Base-by-base conservation (phyloP, 805 yeast species). In the Metschnikowia dekortorum region DNA sequence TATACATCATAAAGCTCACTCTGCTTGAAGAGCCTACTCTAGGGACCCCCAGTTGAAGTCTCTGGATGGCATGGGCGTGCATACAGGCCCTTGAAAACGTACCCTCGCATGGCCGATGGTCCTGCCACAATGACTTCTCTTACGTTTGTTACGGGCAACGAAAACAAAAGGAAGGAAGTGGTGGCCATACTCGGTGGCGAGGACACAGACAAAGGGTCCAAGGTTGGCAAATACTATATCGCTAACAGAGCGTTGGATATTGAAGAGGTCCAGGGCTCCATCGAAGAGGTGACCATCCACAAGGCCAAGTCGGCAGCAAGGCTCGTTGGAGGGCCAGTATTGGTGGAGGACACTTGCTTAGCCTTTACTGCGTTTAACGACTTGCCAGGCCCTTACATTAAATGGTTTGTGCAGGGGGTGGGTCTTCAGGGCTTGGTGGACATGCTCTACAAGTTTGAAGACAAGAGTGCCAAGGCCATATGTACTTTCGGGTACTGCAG, bases 331-430 rank as follows among this genome's bases (percentile, higher is more conserved):
- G 94, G 96, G 0, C 92, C 98, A 0, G 97, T 89, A 0, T 75
- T 94, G 50, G 97, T 91, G 3, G 99, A 94, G 64, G 99, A 94
- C 61, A 94, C 99, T 0, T 91, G 96, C 46, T 78, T 94, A 37
- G 88, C 86, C 4, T 94, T 87, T 67, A 79, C 79, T 45, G 96
- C 96, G 1, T 76, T 85, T 62, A 83, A 87, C 47, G 75, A 77
- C 54, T 77, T 94, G 45, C 99, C 99, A 3, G 99, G 99, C 26
- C 98, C 98, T 1, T 89, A 89, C 56, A 79, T 80, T 68, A 92
- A 92, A 68, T 92, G 99, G 99, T 94, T 94, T 68, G 78, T 89
- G 41, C 73, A 83, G 54, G 69, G 80, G 11, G 66, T 91, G 56
- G 97, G 97, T 0, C 76, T 87, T 33, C 81, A 80, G 11, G 92